A percentile compares a stretch with the other conserved stretches of the same genome.
Evolutionary conservation across 2,329 filamentous ascomycete genomes (phyloP).

Genomic region (Aspergillus cejpii): DNA sequence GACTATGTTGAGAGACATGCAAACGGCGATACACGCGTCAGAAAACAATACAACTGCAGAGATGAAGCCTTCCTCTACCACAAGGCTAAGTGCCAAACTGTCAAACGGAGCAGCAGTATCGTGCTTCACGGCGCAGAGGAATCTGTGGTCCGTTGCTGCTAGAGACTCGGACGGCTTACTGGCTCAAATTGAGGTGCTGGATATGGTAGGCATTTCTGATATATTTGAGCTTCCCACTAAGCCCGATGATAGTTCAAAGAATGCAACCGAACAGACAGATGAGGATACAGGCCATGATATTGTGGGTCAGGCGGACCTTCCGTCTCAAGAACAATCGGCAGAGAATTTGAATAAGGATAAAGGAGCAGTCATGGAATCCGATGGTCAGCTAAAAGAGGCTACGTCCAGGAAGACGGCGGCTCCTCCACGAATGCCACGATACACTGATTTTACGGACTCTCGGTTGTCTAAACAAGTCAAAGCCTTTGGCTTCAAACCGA

Average conservation of each 20-base stretch:
- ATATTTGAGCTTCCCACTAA: conserved; percentile 6
- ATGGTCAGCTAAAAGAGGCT: background rate
- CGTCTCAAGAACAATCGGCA: background rate
- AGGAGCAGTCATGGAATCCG: background rate
- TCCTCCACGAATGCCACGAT: conserved; percentile 50
- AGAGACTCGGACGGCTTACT: conserved; percentile 60
- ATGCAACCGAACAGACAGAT: background rate
- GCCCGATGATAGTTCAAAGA: background rate
- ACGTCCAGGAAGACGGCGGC: background rate
- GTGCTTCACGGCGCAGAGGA: conserved; percentile 28
- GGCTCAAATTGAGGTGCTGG: conserved; percentile 56
- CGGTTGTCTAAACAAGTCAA: conserved; percentile 58
- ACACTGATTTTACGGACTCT: conserved; percentile 54
- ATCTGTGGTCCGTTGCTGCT: conserved; percentile 65
- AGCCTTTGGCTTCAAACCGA: conserved; percentile 64
- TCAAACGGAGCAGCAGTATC: conserved; percentile 13
- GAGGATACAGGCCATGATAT: background rate
- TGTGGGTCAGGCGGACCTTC: background rate
- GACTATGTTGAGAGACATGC: conserved; percentile 40
- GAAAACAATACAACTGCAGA: conserved; percentile 18
- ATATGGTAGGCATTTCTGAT: conserved; percentile 47
- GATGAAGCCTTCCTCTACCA: background rate
- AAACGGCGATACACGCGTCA: conserved; percentile 28
- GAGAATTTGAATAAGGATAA: background rate
- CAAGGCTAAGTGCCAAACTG: conserved; percentile 4